Conservation (phyloP, 257 asterid genomes). For the Solanum paucissectum region DNA sequence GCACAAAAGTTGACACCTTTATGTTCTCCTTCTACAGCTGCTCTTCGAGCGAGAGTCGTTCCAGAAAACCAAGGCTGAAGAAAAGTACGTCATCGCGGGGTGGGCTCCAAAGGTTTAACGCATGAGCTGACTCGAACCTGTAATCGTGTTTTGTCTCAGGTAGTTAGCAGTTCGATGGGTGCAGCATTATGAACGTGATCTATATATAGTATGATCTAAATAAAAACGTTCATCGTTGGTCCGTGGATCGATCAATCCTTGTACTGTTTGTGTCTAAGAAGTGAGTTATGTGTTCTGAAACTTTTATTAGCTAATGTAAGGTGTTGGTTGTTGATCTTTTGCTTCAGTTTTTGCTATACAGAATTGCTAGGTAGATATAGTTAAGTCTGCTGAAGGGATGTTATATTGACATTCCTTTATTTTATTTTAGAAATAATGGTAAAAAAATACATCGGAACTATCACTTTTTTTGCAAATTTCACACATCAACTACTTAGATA, state of each 20-base stretch:
- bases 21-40: conserved; percentile 23
- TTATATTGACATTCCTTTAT: not conserved
- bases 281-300: not conserved
- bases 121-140: conserved; percentile 14
- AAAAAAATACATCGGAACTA: not conserved
- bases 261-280: not conserved
- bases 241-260: not conserved
- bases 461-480: not conserved
- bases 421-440: not conserved
- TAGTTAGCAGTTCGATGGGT: not conserved
- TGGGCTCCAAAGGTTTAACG: conserved; percentile 64
- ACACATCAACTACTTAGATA: not conserved
- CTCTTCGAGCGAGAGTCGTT: conserved; percentile 50
- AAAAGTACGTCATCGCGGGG: conserved; percentile 53
- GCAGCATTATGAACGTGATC: not conserved
- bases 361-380: not conserved
- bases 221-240: not conserved
- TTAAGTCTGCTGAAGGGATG: not conserved
- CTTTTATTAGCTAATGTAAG: not conserved
- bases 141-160: not conserved
- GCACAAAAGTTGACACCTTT: not conserved
- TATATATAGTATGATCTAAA: not conserved
- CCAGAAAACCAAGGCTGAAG: conserved; percentile 57
- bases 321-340: not conserved
- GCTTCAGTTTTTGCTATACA: not conserved